Base-by-base conservation (phyloP, 2,329 filamentous ascomycete genomes). In the Aspergillus tubingensis region DNA sequence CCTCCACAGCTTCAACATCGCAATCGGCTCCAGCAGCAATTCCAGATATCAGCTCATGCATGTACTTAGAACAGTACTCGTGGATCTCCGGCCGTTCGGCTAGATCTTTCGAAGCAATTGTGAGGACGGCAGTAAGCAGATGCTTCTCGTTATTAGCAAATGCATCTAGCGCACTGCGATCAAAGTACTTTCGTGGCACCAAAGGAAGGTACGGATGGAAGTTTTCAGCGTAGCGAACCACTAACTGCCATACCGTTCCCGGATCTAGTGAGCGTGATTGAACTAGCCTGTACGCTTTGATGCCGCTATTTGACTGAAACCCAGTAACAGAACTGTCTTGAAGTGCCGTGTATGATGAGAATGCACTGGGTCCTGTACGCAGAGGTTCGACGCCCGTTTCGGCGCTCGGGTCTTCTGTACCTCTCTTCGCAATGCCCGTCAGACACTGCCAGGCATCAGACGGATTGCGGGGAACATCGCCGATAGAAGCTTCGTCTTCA, bases 171-270 rank as follows among this genome's bases (percentile, higher is more conserved):
- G 83, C 77, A 13, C 77, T 72, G 41, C 81, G 78, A 62, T 86
- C 80, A 64, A 88, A 84, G 47, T 86, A 85, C 63, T 83, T 82
- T 39, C 81, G 79, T 8, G 88, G 86, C 0, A 88, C 88, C 25
- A 91, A 77, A 0, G 89, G 88, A 58, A 90, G 89, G 75, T 88
- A 91, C 0, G 86, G 86, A 67, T 91, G 88, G 65, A 88, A 91
- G 62, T 86, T 82, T 59, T 86, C 79, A 58, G 85, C 85, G 66
- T 88, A 90, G 27, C 86, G 85, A 41, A 77, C 74, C 17, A 86
- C 77, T 43, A 86, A 75, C 63, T 82, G 77, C 64, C 80, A 82
- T 38, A 86, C 77, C 17, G 81, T 82, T 13, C 79, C 78, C 61
- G 76, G 69, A 77, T 85, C 78, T 72, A 80, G 68, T 71, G 72